These are phyloP conservation scores for Lotus japonicus DNA, from an alignment of 306 rosid genomes.

Conservation along the genomic window DNA sequence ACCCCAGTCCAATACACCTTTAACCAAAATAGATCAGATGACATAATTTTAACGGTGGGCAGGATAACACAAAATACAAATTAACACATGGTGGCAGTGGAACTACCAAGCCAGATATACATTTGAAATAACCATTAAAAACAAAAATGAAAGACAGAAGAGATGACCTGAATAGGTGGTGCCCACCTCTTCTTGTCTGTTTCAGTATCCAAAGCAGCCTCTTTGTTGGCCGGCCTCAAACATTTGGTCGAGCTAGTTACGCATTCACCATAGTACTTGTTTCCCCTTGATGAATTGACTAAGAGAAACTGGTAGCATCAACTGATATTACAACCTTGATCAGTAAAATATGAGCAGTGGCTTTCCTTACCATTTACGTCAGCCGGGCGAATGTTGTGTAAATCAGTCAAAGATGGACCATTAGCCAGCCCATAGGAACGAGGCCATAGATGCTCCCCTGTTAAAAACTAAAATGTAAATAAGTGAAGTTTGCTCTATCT, in stretches of 20 bases:
- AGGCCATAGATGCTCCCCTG: slow-evolving; percentile 85
- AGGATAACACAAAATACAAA: neutral
- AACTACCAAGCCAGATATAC: neutral
- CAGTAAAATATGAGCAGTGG: neutral
- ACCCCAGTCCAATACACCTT: neutral
- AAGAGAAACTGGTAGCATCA: slow-evolving; percentile 19
- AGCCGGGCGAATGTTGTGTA: slow-evolving; percentile 70
- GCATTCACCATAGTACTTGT: slow-evolving; percentile 72
- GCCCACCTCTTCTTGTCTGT: slow-evolving; percentile 67
- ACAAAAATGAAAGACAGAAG: neutral
- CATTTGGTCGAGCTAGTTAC: slow-evolving; percentile 32
- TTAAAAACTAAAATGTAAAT: neutral
- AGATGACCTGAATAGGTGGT: slow-evolving; percentile 48
- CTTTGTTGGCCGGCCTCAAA: slow-evolving; percentile 68
- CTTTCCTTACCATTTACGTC: slow-evolving; percentile 56
- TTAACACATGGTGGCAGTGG: neutral
- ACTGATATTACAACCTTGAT: slow-evolving; percentile 17
- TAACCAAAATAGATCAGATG: neutral
- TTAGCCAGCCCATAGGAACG: slow-evolving; percentile 59
- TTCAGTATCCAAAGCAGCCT: slow-evolving; percentile 74
- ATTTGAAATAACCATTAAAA: neutral
- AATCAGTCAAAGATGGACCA: slow-evolving; percentile 58
- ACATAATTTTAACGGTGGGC: neutral
- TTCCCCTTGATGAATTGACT: slow-evolving; percentile 76
- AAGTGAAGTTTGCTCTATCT: neutral